phyloP scores from a whole-genome alignment of 768 basidiomycete species.

The Tricholomella constricta region DNA sequence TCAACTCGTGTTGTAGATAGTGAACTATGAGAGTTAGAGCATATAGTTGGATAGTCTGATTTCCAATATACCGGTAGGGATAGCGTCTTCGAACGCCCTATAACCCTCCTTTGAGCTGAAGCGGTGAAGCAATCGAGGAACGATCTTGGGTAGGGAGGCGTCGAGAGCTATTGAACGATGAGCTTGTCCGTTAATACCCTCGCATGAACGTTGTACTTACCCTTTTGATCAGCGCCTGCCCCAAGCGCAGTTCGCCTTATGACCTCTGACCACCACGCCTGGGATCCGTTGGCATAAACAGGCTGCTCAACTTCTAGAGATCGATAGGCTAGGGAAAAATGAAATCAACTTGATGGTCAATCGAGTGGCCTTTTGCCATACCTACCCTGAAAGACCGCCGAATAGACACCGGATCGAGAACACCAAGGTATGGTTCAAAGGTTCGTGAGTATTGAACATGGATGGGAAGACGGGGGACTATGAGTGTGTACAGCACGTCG shows the following conservation, averaged over 20 bases:
- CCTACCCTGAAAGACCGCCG: constrained; percentile 63
- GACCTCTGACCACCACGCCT: constrained; percentile 79
- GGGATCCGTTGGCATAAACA: constrained; percentile 54
- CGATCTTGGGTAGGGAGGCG: constrained; percentile 53
- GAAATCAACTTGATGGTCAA: not conserved
- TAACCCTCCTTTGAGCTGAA: constrained; percentile 79
- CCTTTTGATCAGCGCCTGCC: constrained; percentile 64
- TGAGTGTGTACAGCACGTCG: constrained; percentile 75
- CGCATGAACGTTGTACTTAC: constrained; percentile 33
- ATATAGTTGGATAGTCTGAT: not conserved
- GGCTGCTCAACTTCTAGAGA: constrained; percentile 59
- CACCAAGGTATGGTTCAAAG: constrained; percentile 69
- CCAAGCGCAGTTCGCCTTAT: constrained; percentile 73
- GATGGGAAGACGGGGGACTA: constrained; percentile 68
- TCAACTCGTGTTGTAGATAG: constrained; percentile 41
- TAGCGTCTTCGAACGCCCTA: constrained; percentile 53
- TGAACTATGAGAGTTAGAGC: constrained; percentile 38
- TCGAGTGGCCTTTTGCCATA: constrained; percentile 23
- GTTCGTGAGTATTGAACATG: constrained; percentile 65
- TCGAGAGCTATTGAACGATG: constrained; percentile 48
- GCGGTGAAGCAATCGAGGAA: constrained; percentile 57
- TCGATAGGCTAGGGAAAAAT: constrained; percentile 36
- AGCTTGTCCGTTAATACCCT: not conserved
- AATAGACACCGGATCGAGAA: constrained; percentile 52
- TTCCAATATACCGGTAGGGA: constrained; percentile 43